phyloP scores from a whole-genome alignment of 2,329 filamentous ascomycete species.

The Arthrobotrys pseudoclavata region DNA sequence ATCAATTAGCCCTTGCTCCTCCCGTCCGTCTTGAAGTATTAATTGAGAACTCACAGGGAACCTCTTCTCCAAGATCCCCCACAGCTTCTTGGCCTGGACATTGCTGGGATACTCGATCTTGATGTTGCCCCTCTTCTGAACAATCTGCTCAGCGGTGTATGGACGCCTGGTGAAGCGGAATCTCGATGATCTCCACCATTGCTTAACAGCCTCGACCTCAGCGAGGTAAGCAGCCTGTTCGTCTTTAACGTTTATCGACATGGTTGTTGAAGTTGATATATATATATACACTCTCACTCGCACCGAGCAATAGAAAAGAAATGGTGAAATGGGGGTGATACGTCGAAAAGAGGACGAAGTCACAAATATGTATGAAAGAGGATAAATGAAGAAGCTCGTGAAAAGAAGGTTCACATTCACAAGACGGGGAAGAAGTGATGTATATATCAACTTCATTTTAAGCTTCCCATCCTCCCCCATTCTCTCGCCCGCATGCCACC shows the following conservation, averaged over 20 bases:
- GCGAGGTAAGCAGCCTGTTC: slow-evolving; percentile 72
- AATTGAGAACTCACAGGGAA: slow-evolving; percentile 76
- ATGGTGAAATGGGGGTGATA: slow-evolving; percentile 5
- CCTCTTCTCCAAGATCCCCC: slow-evolving; percentile 86
- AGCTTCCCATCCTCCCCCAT: slow-evolving; percentile 23
- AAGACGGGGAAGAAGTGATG: slow-evolving; percentile 36
- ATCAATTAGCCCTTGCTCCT: slow-evolving; percentile 1
- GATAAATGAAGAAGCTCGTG: slow-evolving; percentile 42
- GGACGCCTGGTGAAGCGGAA: slow-evolving; percentile 94
- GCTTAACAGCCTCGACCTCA: slow-evolving; percentile 88
- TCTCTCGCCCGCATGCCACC: slow-evolving; percentile 29
- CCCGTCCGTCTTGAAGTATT: background rate
- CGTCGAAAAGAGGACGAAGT: background rate
- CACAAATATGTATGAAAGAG: slow-evolving; percentile 23
- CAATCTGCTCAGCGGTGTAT: slow-evolving; percentile 97
- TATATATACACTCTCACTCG: slow-evolving; percentile 5
- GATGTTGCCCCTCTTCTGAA: slow-evolving; percentile 91
- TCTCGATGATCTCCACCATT: slow-evolving; percentile 93
- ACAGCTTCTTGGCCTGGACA: slow-evolving; percentile 90
- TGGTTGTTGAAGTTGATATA: slow-evolving; percentile 23
- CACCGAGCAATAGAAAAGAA: background rate
- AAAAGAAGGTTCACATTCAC: slow-evolving; percentile 44
- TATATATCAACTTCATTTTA: slow-evolving; percentile 51
- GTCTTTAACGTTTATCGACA: slow-evolving; percentile 60
- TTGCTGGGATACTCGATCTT: slow-evolving; percentile 94